These are phyloP conservation scores for Effrenium voratum DNA, from an alignment of 73 alveolate genomes.

Conservation along the genomic window DNA sequence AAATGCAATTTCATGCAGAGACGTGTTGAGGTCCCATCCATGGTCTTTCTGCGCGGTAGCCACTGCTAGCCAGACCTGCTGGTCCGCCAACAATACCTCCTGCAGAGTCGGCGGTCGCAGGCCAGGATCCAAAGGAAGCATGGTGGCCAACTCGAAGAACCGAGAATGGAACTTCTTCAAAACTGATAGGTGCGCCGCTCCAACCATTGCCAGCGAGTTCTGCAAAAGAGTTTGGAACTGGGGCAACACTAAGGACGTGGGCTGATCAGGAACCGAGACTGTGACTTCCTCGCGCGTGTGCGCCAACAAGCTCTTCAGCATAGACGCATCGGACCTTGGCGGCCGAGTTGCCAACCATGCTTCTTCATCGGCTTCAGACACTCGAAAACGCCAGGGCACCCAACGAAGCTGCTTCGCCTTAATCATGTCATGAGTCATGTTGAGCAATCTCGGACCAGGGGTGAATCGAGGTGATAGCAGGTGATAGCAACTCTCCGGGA, in stretches of 20 bases:
- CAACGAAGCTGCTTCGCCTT: neutral
- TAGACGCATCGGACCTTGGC: neutral
- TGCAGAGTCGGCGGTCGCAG: neutral
- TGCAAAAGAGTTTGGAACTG: neutral
- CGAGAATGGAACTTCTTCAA: neutral
- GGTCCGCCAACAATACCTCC: constrained; percentile 6
- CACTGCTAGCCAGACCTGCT: neutral
- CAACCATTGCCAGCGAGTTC: neutral
- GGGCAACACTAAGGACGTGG: neutral
- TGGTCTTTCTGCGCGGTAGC: neutral
- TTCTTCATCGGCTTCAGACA: neutral
- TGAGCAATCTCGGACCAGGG: neutral
- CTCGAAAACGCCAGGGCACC: neutral
- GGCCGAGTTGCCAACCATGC: neutral
- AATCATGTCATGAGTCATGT: neutral
- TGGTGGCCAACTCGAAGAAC: neutral
- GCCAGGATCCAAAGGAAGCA: neutral
- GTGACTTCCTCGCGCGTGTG: neutral
- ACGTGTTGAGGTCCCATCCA: neutral
- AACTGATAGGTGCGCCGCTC: neutral
- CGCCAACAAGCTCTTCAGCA: neutral
- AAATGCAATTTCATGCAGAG: neutral
- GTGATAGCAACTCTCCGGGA: neutral
- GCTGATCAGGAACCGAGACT: neutral
- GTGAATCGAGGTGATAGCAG: neutral